phyloP scores from a whole-genome alignment of 805 yeast species.

The Yamadazyma insecticola region DNA sequence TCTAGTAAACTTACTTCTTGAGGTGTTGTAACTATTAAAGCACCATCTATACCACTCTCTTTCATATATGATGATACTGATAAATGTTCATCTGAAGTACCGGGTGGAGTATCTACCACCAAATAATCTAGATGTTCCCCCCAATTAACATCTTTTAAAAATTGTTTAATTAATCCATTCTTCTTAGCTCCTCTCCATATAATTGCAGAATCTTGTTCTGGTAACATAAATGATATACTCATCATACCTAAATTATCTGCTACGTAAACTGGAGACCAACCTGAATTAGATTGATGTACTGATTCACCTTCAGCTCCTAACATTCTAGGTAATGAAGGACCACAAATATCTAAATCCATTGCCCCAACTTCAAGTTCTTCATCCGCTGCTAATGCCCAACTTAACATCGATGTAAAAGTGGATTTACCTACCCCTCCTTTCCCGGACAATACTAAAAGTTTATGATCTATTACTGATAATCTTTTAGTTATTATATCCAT shows the following conservation, averaged over 20 bases:
- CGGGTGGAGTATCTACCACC: slow-evolving; percentile 96
- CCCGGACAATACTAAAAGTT: slow-evolving; percentile 72
- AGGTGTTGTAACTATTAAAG: slow-evolving; percentile 91
- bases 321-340: slow-evolving; percentile 95
- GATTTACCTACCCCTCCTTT: slow-evolving; percentile 98
- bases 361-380: slow-evolving; percentile 86
- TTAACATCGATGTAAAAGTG: slow-evolving; percentile 91
- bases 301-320: slow-evolving; percentile 85
- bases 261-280: slow-evolving; percentile 96
- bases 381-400: slow-evolving; percentile 89
- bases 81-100: slow-evolving; percentile 95
- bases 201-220: slow-evolving; percentile 87
- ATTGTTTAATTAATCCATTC: slow-evolving; percentile 88
- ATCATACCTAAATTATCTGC: slow-evolving; percentile 92
- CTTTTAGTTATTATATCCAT: slow-evolving; percentile 69
- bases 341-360: slow-evolving; percentile 96
- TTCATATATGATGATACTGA: slow-evolving; percentile 84
- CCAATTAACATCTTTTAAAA: slow-evolving; percentile 94
- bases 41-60: slow-evolving; percentile 92
- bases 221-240: slow-evolving; percentile 93
- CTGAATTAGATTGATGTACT: slow-evolving; percentile 83
- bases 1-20: slow-evolving; percentile 95
- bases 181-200: slow-evolving; percentile 99
- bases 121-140: slow-evolving; percentile 75
- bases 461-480: slow-evolving; percentile 64